phyloP scores from a whole-genome alignment of 225 moss, liverwort and hornwort genomes.

The Marchantia paleacea region DNA sequence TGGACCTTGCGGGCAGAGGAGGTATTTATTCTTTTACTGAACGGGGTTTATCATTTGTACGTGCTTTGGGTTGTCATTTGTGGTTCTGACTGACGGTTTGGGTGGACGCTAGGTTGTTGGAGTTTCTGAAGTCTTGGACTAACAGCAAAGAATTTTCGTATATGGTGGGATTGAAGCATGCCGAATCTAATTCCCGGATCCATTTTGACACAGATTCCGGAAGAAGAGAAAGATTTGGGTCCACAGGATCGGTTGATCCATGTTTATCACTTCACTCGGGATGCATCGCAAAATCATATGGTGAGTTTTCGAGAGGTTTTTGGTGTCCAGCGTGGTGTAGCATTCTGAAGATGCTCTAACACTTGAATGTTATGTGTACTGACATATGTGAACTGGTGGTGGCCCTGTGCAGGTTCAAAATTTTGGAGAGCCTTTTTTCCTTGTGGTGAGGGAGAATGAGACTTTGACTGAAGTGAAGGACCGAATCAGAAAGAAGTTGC shows the following conservation, averaged over 20 bases:
- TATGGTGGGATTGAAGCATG: not conserved
- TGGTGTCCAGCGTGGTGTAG: no score
- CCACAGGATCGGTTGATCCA: slow-evolving; percentile 93
- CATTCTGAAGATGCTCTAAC: not conserved
- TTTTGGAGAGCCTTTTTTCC: slow-evolving; percentile 98
- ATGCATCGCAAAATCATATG: slow-evolving; percentile 97
- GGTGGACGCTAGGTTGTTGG: not conserved
- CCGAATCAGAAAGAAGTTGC: slow-evolving; percentile 72
- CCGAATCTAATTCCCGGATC: not conserved
- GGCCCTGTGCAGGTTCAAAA: slow-evolving; percentile 77
- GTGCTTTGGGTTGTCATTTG: not conserved
- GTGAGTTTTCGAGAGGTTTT: slow-evolving; percentile 32
- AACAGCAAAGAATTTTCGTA: not conserved
- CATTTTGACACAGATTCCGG: slow-evolving; percentile 64
- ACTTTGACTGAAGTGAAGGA: slow-evolving; percentile 72
- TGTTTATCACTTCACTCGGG: slow-evolving; percentile 96
- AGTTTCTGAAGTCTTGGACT: not conserved
- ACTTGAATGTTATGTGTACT: not conserved
- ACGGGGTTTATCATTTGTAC: not conserved
- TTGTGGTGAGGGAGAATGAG: slow-evolving; percentile 80
- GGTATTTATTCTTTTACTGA: slow-evolving; percentile 32
- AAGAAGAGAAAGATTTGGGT: slow-evolving; percentile 93
- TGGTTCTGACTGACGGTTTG: not conserved
- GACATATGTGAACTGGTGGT: not conserved
- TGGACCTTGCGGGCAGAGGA: slow-evolving; percentile 98